phyloP scores from a whole-genome alignment of 2,329 filamentous ascomycete genomes.

The Talaromyces sp. region DNA sequence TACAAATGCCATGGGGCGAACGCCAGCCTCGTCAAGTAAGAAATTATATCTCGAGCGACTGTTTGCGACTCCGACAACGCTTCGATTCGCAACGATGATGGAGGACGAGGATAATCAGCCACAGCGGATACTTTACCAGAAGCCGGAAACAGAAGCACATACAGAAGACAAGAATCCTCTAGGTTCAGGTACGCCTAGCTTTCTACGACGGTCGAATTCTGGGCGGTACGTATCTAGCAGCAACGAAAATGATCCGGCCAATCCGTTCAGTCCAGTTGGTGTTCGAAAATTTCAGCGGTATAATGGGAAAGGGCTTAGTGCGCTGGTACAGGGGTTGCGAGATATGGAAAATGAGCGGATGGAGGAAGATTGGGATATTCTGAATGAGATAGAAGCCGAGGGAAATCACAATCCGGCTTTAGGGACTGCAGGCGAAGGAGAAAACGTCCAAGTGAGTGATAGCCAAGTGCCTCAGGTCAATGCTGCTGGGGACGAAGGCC shows the following conservation, averaged over 20 bases:
- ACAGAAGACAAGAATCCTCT: constrained; percentile 16
- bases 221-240: constrained; percentile 22
- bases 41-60: constrained; percentile 42
- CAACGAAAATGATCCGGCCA: not conserved
- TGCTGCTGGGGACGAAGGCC: constrained; percentile 1
- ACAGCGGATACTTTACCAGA: constrained; percentile 9
- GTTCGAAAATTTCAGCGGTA: constrained; percentile 33
- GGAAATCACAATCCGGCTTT: constrained; percentile 22
- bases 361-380: constrained; percentile 41
- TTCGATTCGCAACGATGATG: constrained; percentile 39
- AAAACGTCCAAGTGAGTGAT: constrained; percentile 31
- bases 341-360: constrained; percentile 39
- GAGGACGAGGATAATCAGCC: constrained; percentile 23
- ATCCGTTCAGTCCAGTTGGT: constrained; percentile 35
- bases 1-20: constrained; percentile 23
- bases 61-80: constrained; percentile 43
- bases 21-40: constrained; percentile 41
- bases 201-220: constrained; percentile 35
- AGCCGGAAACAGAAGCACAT: not conserved
- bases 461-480: constrained; percentile 26
- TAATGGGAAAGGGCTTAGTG: constrained; percentile 36
- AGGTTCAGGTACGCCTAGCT: constrained; percentile 35
- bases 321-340: constrained; percentile 35
- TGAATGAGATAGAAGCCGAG: constrained; percentile 42
- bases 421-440: constrained; percentile 6